Base-by-base conservation (phyloP, 176 grass and related monocot species). In the Bolboschoenus planiculmis region DNA sequence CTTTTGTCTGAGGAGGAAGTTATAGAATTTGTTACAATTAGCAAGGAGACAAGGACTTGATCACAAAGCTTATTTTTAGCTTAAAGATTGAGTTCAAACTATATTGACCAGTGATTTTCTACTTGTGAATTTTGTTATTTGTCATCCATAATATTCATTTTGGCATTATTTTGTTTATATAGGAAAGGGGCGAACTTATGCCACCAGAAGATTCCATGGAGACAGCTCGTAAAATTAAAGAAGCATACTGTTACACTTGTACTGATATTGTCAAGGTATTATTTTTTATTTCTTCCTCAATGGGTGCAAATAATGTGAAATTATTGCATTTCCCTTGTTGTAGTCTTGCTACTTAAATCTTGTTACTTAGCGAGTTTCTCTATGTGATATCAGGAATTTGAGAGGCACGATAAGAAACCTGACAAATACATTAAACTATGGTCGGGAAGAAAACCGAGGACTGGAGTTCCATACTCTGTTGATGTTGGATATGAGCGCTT, bases 131-230 rank as follows among this genome's bases (percentile, higher is more conserved):
- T 43, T 43, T 72, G 37, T 72, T 43, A n/a, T 72, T 31, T 40
- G 9, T 10, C 9, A 23, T 42, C 20, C 11, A 44, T 33, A 34
- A 64, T 64, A 66, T 36, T 76, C 5, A 53, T 77, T 77, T 42
- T 77, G 57, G 42, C 48, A 36, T 56, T 37, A 71, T 88, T 34
- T 88, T 71, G 82, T 7, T 78, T 67, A 46, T 88, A 40, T 70
- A 98, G 96, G 96, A 98, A 90, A 91, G 96, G 71, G 96, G 96
- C 78, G 96, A 98, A 79, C 92, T 95, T 93, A 89, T 98, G 83
- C 89, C 96, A 82, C 86, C 89, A 48, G 96, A 98, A 66, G 92
- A 93, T 84, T 91, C 96, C 70, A 87, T 93, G 47, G 96, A 91
- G 83, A 91, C 92, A 80, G 89, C 90, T 87, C 86, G 90, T 79